Percentiles rank a stretch among this genome's conserved stretches.
phyloP scores from a whole-genome alignment of 305 asterid species.

The Rubia peregrina region DNA sequence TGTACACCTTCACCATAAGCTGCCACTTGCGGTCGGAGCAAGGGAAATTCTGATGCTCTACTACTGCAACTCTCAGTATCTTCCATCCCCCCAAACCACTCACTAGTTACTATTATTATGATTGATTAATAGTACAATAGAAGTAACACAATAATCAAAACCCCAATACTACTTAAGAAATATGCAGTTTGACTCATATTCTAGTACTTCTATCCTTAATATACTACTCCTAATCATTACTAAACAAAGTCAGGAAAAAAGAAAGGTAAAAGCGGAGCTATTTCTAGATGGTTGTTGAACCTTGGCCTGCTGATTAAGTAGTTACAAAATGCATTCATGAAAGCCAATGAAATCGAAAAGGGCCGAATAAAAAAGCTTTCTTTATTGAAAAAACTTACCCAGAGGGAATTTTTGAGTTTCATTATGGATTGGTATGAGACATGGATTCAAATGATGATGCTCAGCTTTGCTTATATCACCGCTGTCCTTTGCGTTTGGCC shows the following conservation, averaged over 20 bases:
- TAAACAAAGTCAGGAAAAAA: background rate
- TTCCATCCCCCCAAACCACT: conserved; percentile 37
- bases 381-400: conserved; percentile 2
- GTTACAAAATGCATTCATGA: conserved; percentile 17
- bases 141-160: background rate
- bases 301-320: conserved; percentile 14
- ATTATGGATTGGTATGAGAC: conserved; percentile 29
- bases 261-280: background rate
- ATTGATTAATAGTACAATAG: background rate
- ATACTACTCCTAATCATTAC: background rate
- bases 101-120: conserved; percentile 2
- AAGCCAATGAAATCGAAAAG: conserved; percentile 4
- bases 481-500: conserved; percentile 3
- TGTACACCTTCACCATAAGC: conserved; percentile 66
- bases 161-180: conserved; percentile 23
- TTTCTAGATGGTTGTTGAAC: background rate
- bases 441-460: conserved; percentile 62
- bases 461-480: conserved; percentile 54
- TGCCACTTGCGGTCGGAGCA: conserved; percentile 47
- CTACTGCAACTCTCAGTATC: conserved; percentile 59
- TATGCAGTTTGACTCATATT: conserved; percentile 70
- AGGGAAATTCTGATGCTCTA: conserved; percentile 62
- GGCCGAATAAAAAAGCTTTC: background rate
- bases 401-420: background rate
- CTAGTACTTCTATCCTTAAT: conserved; percentile 18